Evolutionary conservation across 2,329 filamentous ascomycete genomes (phyloP), one percentile per base, ranked within the genome.

Genomic region (Botryotinia convoluta): DNA sequence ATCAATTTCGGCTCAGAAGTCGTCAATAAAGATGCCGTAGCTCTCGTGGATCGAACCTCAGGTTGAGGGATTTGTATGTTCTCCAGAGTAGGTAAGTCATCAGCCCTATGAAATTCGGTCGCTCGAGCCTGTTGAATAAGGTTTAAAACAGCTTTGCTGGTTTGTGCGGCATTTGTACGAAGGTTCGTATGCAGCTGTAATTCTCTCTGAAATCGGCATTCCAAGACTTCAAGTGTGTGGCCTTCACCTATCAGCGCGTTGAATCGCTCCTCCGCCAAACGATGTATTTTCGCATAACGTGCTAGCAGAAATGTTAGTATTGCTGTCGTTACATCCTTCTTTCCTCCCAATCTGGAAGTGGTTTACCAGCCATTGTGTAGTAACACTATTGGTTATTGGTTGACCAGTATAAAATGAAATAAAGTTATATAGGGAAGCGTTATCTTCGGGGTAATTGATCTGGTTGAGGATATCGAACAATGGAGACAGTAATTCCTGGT

Each of bases 281-380:
- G 45, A 39, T 29, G 4, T 14, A 67, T 29, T n/a, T 29, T 67
- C 8, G 35, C 45, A n/a, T 14, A 54, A 20, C 45, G 45, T 39
- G 32, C 64, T 67, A 51, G 64, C 4, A 37, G 45, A 39, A 7
- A n/a, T 4, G 45, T 54, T 29, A 67, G 64, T 29, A 20, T 29
- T 54, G 16, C n/a, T 39, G 26, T 26, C 29, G 4, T 35, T 26
- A 2, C 29, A 10, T 37, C 14, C 63, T 18, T 32, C 22, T 51
- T 37, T n/a, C 64, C 37, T 67, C 45, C 45, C 9, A 18, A 20
- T 54, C 26, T 67, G 37, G 45, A n/a, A 20, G 14, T 54, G 22
- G 22, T 39, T 67, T 67, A 39, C 64, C 45, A 67, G 45, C n/a
- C 64, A 67, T 67, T 29, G 14, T 67, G 64, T 37, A 39, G 26